These are phyloP conservation scores for Colletotrichum horii DNA, from an alignment of 2,329 filamentous ascomycete species.

Conservation along the genomic window DNA sequence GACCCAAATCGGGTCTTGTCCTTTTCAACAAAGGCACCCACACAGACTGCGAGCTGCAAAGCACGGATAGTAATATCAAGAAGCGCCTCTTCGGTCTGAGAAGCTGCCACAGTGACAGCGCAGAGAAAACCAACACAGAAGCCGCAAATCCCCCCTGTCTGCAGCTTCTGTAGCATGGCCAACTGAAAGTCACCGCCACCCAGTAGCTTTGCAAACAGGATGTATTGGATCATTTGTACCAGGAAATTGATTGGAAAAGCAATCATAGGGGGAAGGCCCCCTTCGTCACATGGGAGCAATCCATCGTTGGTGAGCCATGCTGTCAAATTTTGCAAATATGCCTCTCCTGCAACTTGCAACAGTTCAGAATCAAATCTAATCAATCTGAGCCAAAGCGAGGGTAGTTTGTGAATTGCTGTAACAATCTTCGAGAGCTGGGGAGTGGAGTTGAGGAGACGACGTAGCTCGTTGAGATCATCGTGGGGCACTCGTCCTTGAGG, in stretches of 20 bases:
- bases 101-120: slow-evolving; percentile 39
- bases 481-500: not conserved
- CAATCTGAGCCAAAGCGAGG: not conserved
- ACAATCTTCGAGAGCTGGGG: not conserved
- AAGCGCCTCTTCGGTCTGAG: slow-evolving; percentile 31
- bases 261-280: not conserved
- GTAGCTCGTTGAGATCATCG: not conserved
- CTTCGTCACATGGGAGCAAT: not conserved
- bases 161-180: not conserved
- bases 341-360: not conserved
- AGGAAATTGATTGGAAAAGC: not conserved
- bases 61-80: slow-evolving; percentile 38
- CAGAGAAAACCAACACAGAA: slow-evolving; percentile 46
- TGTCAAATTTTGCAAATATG: not conserved
- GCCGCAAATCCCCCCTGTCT: slow-evolving; percentile 23
- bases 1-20: slow-evolving; percentile 31
- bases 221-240: not conserved
- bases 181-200: not conserved
- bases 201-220: not conserved
- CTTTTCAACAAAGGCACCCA: slow-evolving; percentile 41
- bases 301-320: not conserved
- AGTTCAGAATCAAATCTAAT: not conserved
- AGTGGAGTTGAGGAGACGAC: not conserved
- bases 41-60: slow-evolving; percentile 40
- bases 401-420: not conserved